A percentile compares a stretch with the other conserved stretches of the same genome.
Evolutionary conservation across 305 asterid species (phyloP).

Genomic region (Ilex paraguariensis): DNA sequence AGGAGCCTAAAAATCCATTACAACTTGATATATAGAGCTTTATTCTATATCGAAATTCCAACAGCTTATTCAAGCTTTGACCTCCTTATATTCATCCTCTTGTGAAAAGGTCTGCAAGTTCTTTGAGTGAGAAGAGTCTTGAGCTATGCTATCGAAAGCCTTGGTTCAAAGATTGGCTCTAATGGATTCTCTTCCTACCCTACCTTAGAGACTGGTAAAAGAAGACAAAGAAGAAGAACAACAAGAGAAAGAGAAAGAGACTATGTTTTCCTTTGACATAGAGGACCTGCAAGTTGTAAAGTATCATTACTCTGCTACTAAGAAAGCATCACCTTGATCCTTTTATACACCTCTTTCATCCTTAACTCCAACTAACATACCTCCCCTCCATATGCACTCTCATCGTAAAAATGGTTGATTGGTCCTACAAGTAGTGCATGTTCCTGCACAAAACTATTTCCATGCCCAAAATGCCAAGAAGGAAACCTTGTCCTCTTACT

Average conservation of each 20-base stretch:
- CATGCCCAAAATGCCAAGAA: slow-evolving; percentile 27
- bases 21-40: slow-evolving; percentile 37
- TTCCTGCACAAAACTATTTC: slow-evolving; percentile 48
- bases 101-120: slow-evolving; percentile 40
- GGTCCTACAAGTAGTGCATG: slow-evolving; percentile 69
- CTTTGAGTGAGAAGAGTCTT: slow-evolving; percentile 63
- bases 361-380: slow-evolving; percentile 38
- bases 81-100: slow-evolving; percentile 61
- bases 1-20: neutral
- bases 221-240: slow-evolving; percentile 12
- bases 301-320: slow-evolving; percentile 22
- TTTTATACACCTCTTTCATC: slow-evolving; percentile 73
- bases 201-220: slow-evolving; percentile 14
- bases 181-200: slow-evolving; percentile 42
- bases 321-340: slow-evolving; percentile 32
- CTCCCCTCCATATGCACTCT: slow-evolving; percentile 55
- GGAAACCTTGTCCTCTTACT: slow-evolving; percentile 12
- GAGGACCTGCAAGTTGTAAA: slow-evolving; percentile 32
- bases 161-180: slow-evolving; percentile 86
- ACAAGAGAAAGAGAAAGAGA: slow-evolving; percentile 4
- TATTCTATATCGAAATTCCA: slow-evolving; percentile 35
- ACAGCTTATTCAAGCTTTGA: slow-evolving; percentile 12
- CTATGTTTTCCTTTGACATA: slow-evolving; percentile 2
- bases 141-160: slow-evolving; percentile 81
- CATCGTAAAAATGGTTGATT: slow-evolving; percentile 63